Conservation (phyloP, 2,329 filamentous ascomycete species). For the Myriosclerotinia duriaeana region DNA sequence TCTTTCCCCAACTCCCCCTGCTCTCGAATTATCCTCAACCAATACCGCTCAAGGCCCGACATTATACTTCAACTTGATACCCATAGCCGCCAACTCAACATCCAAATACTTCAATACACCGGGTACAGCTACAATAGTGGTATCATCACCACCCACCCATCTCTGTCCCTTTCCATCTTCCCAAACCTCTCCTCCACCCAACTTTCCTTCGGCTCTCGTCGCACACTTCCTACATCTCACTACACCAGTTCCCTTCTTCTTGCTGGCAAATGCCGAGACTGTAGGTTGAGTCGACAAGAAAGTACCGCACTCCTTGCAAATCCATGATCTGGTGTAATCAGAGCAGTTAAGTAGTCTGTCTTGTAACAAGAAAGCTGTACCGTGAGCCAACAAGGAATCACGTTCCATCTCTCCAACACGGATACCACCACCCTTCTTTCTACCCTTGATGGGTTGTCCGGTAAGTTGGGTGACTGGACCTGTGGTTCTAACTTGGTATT, state of each 20-base stretch:
- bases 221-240: slow-evolving; percentile 82
- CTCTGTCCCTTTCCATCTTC: slow-evolving; percentile 83
- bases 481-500: slow-evolving; percentile 96
- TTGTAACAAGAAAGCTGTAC: slow-evolving; percentile 90
- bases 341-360: slow-evolving; percentile 97
- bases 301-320: slow-evolving; percentile 84
- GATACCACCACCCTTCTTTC: slow-evolving; percentile 95
- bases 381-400: slow-evolving; percentile 90
- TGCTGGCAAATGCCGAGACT: slow-evolving; percentile 63
- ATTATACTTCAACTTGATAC: slow-evolving; percentile 89
- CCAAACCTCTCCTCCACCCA: slow-evolving; percentile 74
- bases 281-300: slow-evolving; percentile 87
- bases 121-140: slow-evolving; percentile 87
- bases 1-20: neutral
- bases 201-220: slow-evolving; percentile 40
- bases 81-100: slow-evolving; percentile 95
- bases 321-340: slow-evolving; percentile 85
- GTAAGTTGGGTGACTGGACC: slow-evolving; percentile 88
- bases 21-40: neutral
- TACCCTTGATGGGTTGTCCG: slow-evolving; percentile 94
- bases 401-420: slow-evolving; percentile 99
- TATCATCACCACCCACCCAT: slow-evolving; percentile 86
- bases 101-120: slow-evolving; percentile 91
- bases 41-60: slow-evolving; percentile 49
- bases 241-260: slow-evolving; percentile 64